Evolutionary conservation across 805 yeast species (phyloP).

Genomic region (Brettanomyces custersianus): DNA sequence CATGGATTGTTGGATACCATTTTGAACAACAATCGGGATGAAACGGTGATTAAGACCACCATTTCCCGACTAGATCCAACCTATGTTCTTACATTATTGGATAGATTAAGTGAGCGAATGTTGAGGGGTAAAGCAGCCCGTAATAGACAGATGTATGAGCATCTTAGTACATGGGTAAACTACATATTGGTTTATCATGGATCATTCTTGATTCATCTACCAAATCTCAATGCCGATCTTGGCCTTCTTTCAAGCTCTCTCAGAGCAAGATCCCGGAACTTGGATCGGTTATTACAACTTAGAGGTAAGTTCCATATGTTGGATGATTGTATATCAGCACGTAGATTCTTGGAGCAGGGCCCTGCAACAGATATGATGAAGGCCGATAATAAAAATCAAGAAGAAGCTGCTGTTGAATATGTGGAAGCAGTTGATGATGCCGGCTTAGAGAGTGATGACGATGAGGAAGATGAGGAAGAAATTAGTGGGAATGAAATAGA

Average conservation of each 20-base stretch:
- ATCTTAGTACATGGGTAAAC: conserved; percentile 49
- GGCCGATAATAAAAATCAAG: conserved; percentile 30
- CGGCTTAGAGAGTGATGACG: conserved; percentile 18
- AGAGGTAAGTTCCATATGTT: conserved; percentile 41
- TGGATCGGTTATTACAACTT: conserved; percentile 42
- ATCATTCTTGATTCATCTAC: conserved; percentile 36
- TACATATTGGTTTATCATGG: conserved; percentile 51
- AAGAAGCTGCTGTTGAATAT: conserved; percentile 41
- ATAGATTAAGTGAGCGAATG: conserved; percentile 42
- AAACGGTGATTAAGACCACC: conserved; percentile 39
- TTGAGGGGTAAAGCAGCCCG: conserved; percentile 31
- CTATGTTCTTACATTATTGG: conserved; percentile 40
- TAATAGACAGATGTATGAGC: conserved; percentile 25
- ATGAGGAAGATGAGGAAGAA: conserved; percentile 14
- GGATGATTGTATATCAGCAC: conserved; percentile 33
- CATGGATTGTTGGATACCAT: conserved; percentile 81
- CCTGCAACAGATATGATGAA: conserved; percentile 22
- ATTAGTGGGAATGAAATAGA: conserved; percentile 17
- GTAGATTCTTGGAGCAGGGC: conserved; percentile 28
- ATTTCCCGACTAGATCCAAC: conserved; percentile 39
- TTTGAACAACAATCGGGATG: conserved; percentile 42
- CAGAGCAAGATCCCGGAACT: conserved; percentile 37
- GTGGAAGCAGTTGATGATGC: conserved; percentile 60
- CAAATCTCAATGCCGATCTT: conserved; percentile 33
- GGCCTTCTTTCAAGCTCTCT: conserved; percentile 38